Evolutionary conservation across 2,329 filamentous ascomycete genomes (phyloP).

Genomic region (Penicillium psychrosexuale): DNA sequence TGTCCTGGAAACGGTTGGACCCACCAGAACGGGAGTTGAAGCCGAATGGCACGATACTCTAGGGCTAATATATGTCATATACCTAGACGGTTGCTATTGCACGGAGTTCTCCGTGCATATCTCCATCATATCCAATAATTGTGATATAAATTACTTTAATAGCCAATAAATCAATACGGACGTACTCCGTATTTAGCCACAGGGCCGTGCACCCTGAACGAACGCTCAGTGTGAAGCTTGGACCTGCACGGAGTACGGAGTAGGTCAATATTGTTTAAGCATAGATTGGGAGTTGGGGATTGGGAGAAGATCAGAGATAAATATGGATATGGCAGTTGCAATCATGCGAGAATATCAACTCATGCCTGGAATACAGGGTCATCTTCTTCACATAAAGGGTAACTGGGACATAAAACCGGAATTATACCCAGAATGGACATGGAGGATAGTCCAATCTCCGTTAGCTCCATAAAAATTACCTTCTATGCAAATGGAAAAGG

Average conservation of each 20-base stretch:
- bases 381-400: not conserved
- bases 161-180: not conserved
- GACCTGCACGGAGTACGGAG: not conserved
- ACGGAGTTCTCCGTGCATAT: not conserved
- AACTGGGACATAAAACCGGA: not conserved
- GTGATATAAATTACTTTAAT: not conserved
- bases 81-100: no score
- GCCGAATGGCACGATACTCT: not conserved
- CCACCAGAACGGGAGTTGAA: not conserved
- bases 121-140: not conserved
- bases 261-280: not conserved
- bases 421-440: not conserved
- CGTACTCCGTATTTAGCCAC: not conserved
- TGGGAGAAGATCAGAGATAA: not conserved
- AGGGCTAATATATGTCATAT: not conserved
- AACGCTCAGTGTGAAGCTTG: constrained; percentile 1
- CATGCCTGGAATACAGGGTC: not conserved
- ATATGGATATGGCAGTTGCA: not conserved
- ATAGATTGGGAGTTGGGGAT: not conserved
- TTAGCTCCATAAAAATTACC: not conserved
- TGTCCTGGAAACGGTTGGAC: not conserved
- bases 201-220: constrained; percentile 2
- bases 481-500: not conserved
- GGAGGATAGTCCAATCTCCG: constrained; percentile 6
- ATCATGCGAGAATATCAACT: not conserved